Evolutionary conservation across 345 rosid species (phyloP), one percentile per base, ranked within the genome.

Genomic region (Arabis alpina): DNA sequence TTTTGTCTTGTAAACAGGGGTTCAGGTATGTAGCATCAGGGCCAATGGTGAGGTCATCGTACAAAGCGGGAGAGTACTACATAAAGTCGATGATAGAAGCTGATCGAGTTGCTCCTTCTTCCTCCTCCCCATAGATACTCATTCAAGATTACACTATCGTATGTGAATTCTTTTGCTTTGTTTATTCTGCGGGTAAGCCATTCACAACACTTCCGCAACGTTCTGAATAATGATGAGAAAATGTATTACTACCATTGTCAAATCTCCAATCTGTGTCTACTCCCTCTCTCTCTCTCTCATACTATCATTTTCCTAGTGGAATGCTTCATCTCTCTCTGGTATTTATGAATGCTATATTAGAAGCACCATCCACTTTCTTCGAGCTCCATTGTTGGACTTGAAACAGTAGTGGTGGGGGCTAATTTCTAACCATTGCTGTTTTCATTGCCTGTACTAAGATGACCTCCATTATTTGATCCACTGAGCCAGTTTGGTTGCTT

Each of bases 31-130:
- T 95, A 50, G 99, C 98, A 68, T 95, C 97, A 48, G 98, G 99
- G 57, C 98, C 98, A 36, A 92, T 92, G 99, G 99, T 95, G 63
- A 85, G 97, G 79, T 95, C 99, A 54, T 95, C 99, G 8, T 95
- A 92, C 87, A 95, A 95, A 84, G 99, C 98, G 1, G 97, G 98
- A 50, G 99, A 95, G 79, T 90, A 85, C 84, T 94, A 92, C 80
- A 94, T 94, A 78, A 94, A 90, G 74, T 92, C 97, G 59, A 94
- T 94, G 99, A 89, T 94, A 52, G 98, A 94, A 52, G 78, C 89
- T 28, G 97, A 88, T 80, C 90, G 98, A 6, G 86, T 93, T 66
- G 84, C 83, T 48, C 71, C 94, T 63, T 39, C 82, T 60, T 63
- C 82, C 28, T 24, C 66, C 39, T 74, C 74, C 14, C 30, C 15